Base-by-base conservation (phyloP, 2,329 filamentous ascomycete species). In the Tolypocladium sp. region DNA sequence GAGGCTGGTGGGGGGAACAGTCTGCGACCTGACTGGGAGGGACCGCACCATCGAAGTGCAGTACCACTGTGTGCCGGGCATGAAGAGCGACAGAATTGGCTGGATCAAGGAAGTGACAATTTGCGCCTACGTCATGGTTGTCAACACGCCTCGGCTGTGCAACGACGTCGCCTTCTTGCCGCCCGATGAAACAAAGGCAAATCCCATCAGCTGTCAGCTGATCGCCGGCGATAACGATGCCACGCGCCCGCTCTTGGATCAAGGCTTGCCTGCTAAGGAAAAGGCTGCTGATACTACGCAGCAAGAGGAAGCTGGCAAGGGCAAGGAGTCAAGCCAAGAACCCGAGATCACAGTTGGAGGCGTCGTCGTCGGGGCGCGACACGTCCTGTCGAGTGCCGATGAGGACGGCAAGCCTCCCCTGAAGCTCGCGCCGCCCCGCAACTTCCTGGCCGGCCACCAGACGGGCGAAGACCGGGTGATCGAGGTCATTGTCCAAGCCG, bases 81-180 rank as follows among this genome's bases (percentile, higher is more conserved):
- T 86, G 38, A 83, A 83, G 3, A 79, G 77, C 54, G 88, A 96
- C 70, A 85, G 88, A 55, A 96, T 97, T 66, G 88, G 88, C 51
- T 92, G 91, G 85, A 95, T 97, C 74, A 96, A 96, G 73, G 92
- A 97, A 71, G 85, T 93, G 1, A 89, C 88, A 3, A 96, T 91
- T 13, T 97, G 92, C 75, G 86, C 91, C 15, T 97, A 97, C 70
- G 80, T 96, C 58, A 96, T 97, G 92, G 85, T 96, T 38, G 84
- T 97, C 63, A 89, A 96, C 70, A 96, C 92, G 0, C 91, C 92
- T 0, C 86, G 91, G 1, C 83, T 97, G 15, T 97, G 92, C 76
- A 85, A 88, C 69, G 92, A 97, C 65, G 84, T 91, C 12, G 91
- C 91, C 12, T 97, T 97, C 71, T 78, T 89, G 58, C 92, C 92